These are phyloP conservation scores for Xylaria telfairii DNA, from an alignment of 495 filamentous ascomycete genomes.

Conservation along the genomic window DNA sequence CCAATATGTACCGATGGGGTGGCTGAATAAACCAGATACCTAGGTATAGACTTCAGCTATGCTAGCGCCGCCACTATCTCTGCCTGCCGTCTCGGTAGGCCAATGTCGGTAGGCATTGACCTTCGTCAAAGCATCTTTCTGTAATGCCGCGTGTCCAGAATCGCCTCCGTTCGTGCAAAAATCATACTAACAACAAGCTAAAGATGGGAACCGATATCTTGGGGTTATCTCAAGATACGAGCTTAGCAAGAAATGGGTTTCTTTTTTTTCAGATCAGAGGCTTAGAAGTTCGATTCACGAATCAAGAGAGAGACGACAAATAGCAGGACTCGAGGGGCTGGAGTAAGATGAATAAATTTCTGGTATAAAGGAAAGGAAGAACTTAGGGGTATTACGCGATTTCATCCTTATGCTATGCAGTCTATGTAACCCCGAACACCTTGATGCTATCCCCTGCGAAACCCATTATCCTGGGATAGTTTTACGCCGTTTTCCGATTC, in stretches of 20 bases:
- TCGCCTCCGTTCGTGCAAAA: not conserved
- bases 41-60: too few relatives aligned
- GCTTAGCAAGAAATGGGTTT: too few relatives aligned
- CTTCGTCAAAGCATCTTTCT: too few relatives aligned
- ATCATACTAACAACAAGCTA: not conserved
- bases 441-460: not conserved
- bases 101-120: too few relatives aligned
- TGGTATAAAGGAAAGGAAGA: not conserved
- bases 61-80: too few relatives aligned
- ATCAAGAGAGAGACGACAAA: not conserved
- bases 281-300: not conserved
- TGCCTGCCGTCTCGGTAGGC: too few relatives aligned
- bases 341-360: not conserved
- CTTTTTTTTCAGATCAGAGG: too few relatives aligned
- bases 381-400: conserved; percentile 17
- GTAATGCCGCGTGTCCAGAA: not conserved
- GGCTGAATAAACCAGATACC: too few relatives aligned
- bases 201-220: not conserved
- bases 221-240: too few relatives aligned
- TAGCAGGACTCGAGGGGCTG: not conserved
- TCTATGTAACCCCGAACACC: conserved; percentile 5
- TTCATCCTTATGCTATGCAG: not conserved
- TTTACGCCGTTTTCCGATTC: conserved; percentile 5
- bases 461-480: not conserved
- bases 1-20: too few relatives aligned